These are phyloP conservation scores for Suillus lakei DNA, from an alignment of 768 basidiomycete genomes.

Conservation along the genomic window DNA sequence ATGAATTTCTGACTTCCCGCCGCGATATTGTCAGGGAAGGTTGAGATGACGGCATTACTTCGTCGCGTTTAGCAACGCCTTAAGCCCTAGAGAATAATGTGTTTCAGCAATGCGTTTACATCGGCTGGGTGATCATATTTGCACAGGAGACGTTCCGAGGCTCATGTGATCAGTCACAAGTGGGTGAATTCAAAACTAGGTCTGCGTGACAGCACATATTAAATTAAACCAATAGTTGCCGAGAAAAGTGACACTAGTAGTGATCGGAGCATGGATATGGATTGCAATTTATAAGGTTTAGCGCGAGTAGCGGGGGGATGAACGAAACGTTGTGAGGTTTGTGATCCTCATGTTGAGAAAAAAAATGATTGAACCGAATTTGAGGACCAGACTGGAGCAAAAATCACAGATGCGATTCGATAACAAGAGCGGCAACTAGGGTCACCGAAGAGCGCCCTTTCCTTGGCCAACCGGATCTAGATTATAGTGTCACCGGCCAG, in stretches of 20 bases:
- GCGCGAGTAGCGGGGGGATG: conserved; percentile 34
- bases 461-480: conserved; percentile 36
- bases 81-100: conserved; percentile 27
- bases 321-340: conserved; percentile 37
- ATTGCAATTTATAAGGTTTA: conserved; percentile 23
- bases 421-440: conserved; percentile 10
- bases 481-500: not conserved
- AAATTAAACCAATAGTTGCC: conserved; percentile 17
- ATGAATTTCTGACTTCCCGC: conserved; percentile 9
- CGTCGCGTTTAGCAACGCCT: conserved; percentile 24
- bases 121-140: conserved; percentile 13
- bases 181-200: conserved; percentile 13
- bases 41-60: conserved; percentile 28
- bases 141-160: conserved; percentile 14
- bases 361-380: conserved; percentile 7
- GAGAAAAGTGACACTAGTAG: conserved; percentile 16
- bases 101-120: conserved; percentile 9
- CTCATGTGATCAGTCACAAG: conserved; percentile 31
- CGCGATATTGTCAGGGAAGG: conserved; percentile 4
- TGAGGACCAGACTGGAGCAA: conserved; percentile 14
- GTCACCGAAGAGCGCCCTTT: conserved; percentile 21
- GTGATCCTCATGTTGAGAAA: conserved; percentile 26
- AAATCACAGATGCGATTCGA: conserved; percentile 7
- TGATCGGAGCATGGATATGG: conserved; percentile 24
- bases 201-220: conserved; percentile 19